Conservation (phyloP, 2,329 filamentous ascomycete species). For the Diaporthe citrichinensis region DNA sequence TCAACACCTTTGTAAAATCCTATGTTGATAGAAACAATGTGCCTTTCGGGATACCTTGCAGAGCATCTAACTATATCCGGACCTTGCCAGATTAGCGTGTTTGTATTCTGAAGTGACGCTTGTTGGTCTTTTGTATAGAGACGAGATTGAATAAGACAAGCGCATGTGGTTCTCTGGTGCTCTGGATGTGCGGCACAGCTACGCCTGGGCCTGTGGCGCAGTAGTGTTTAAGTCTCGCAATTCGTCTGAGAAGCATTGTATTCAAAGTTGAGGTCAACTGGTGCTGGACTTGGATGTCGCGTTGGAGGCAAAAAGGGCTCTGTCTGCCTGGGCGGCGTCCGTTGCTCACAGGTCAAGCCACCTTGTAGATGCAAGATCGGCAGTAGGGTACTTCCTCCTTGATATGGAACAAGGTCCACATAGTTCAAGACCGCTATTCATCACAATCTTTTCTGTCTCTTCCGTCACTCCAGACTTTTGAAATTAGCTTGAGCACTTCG, state of each 20-base stretch:
- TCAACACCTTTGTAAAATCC: neutral
- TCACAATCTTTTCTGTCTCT: constrained; percentile 66
- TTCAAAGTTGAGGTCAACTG: constrained; percentile 3
- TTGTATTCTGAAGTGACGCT: no score
- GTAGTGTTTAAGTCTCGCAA: neutral
- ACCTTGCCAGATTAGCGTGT: no score
- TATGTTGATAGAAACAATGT: neutral
- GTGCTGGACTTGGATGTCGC: constrained; percentile 24
- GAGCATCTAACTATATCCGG: neutral
- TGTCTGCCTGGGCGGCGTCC: constrained; percentile 51
- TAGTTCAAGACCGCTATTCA: constrained; percentile 57
- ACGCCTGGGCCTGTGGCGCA: neutral
- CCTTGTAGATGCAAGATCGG: constrained; percentile 49
- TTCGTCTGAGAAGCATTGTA: neutral
- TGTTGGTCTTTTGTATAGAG: no score
- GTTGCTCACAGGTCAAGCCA: constrained; percentile 51
- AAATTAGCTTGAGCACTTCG: constrained; percentile 13
- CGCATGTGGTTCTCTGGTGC: no score
- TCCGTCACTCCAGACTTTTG: constrained; percentile 58
- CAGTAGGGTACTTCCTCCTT: constrained; percentile 46
- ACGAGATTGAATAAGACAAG: no score
- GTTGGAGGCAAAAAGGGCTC: constrained; percentile 48
- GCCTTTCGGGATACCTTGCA: no score
- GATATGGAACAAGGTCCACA: constrained; percentile 34
- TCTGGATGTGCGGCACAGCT: neutral